Base-by-base conservation (phyloP, 2,329 filamentous ascomycete genomes). In the Cucurbitaria berberidis region DNA sequence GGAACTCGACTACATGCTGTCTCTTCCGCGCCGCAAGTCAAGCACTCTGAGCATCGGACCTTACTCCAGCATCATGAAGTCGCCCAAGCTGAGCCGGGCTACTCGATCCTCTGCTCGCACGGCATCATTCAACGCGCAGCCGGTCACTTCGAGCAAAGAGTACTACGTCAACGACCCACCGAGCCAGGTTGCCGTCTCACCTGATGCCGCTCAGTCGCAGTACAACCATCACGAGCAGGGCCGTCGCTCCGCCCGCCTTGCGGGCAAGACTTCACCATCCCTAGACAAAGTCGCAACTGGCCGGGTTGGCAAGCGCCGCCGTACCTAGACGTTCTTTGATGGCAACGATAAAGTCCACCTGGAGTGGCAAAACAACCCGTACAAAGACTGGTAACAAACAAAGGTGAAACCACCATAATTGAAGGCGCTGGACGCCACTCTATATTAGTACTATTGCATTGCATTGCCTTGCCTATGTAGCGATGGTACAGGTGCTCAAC, bases 121-220 rank as follows among this genome's bases (percentile, higher is more conserved):
- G 5, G 64, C 63, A 9, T 51, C 38, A 1, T 67, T 66, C 29
- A 35, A 49, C 2, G 24, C 16, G n/a, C 59, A 66, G 22, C 63
- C 63, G 0, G 64, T 67, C 2, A 54, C 36, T 21, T 36, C 27
- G n/a, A 57, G 55, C 18, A 64, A 42, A 16, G 48, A 57, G 36
- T 66, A 59, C 27, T 30, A 44, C 21, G 4, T 32, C 2, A 32
- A 62, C n/a, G 61, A 64, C 43, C 56, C 59, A 19, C 61, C 64
- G 1, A 50, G 35, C 10, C 26, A 18, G n/a, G 48, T 65, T 19
- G 43, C 51, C 13, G 30, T 10, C 4, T 26, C 35, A 19, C 22
- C 15, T 3, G 21, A 3, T 21, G 24, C 16, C 21, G 15, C 21
- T n/a, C 9, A n/a, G 18, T 21, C 5, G 13, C n/a, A 35, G 16